Percentiles rank a stretch among this genome's conserved stretches.
Evolutionary conservation across 2,329 filamentous ascomycete genomes (phyloP).

Genomic region (Aspergillus ochraceoroseus): DNA sequence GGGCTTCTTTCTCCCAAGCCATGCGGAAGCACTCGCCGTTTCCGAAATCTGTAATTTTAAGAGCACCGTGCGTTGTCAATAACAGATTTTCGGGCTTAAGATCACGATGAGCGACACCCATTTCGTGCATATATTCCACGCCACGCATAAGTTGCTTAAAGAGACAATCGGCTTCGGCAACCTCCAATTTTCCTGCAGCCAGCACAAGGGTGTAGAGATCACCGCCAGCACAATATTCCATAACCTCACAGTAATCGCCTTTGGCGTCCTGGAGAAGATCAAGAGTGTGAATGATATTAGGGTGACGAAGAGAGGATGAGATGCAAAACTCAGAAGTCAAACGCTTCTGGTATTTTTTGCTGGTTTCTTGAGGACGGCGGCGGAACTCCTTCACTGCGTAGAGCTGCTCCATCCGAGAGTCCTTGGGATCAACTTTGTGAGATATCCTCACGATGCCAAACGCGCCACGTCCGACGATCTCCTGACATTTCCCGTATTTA

Average conservation of each 20-base stretch:
- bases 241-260: constrained; percentile 96
- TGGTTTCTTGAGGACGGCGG: constrained; percentile 84
- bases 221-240: constrained; percentile 97
- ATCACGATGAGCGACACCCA: constrained; percentile 96
- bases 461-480: constrained; percentile 89
- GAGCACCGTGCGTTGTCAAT: constrained; percentile 80
- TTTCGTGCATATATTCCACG: constrained; percentile 98
- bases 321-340: constrained; percentile 98
- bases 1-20: constrained; percentile 97
- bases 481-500: constrained; percentile 98
- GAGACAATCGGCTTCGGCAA: constrained; percentile 90
- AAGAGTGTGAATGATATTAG: constrained; percentile 96
- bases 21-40: constrained; percentile 99
- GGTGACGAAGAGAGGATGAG: constrained; percentile 90
- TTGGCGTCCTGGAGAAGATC: constrained; percentile 94
- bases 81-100: constrained; percentile 95
- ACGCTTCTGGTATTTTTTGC: constrained; percentile 96
- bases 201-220: constrained; percentile 93
- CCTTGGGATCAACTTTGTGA: constrained; percentile 84
- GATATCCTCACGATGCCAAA: constrained; percentile 97
- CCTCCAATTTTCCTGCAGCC: constrained; percentile 80
- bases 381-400: constrained; percentile 99
- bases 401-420: constrained; percentile 72
- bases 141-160: constrained; percentile 99
- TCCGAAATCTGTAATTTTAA: constrained; percentile 98